Percentiles rank a stretch among this genome's conserved stretches.
phyloP scores from a whole-genome alignment of 345 rosid species.

The Citrus inodora region DNA sequence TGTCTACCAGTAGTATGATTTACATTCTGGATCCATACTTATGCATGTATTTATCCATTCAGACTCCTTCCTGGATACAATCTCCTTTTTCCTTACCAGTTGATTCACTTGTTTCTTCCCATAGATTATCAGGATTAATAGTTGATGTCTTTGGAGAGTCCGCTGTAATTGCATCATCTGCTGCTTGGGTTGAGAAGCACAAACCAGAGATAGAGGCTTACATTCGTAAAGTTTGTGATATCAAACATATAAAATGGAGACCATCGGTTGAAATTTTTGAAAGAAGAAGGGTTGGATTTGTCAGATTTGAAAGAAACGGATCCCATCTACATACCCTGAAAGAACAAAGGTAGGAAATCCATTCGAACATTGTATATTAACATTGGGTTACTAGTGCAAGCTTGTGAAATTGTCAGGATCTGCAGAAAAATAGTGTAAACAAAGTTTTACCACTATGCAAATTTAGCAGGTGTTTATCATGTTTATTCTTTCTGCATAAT shows the following conservation, averaged over 20 bases:
- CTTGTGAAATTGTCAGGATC: not conserved
- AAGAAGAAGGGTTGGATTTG: conserved; percentile 78
- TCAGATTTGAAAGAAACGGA: conserved; percentile 39
- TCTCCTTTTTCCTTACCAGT: not conserved
- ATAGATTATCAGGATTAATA: conserved; percentile 83
- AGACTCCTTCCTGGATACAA: not conserved
- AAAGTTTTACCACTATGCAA: not conserved
- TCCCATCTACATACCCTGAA: conserved; percentile 43
- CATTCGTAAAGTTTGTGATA: conserved; percentile 48
- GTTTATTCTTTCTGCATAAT: not conserved
- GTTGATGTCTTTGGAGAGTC: conserved; percentile 85
- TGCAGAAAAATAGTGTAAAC: not conserved
- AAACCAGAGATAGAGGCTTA: conserved; percentile 57
- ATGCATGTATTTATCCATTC: not conserved
- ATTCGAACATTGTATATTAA: not conserved
- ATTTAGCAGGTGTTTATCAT: not conserved
- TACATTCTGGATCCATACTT: not conserved
- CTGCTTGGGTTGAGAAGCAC: conserved; percentile 95
- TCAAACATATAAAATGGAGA: conserved; percentile 80
- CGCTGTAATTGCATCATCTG: conserved; percentile 94
- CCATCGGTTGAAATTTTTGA: conserved; percentile 79
- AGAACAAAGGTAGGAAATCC: conserved; percentile 57
- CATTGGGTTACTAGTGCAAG: not conserved
- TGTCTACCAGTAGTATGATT: not conserved
- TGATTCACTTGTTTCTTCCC: conserved; percentile 9